Percentiles rank a stretch among this genome's conserved stretches.
phyloP scores from a whole-genome alignment of 805 yeast species.

The Candida quercuum region DNA sequence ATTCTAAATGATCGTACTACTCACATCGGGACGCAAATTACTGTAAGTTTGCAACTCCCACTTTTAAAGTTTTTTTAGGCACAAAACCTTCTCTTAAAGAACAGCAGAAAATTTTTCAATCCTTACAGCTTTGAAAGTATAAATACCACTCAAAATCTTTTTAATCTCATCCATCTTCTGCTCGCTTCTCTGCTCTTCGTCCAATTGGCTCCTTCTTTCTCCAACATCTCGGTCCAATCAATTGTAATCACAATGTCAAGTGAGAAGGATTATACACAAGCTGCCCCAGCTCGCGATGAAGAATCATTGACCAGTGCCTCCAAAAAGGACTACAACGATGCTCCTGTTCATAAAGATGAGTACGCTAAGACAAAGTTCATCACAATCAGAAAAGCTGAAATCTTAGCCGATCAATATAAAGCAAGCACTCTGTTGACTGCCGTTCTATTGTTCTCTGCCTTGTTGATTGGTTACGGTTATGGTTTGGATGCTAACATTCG shows the following conservation, averaged over 20 bases:
- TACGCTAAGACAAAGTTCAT: constrained; percentile 27
- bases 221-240: not conserved
- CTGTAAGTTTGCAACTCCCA: no score
- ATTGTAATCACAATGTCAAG: not conserved
- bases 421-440: constrained; percentile 27
- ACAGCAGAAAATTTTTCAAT: no score
- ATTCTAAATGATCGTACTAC: no score
- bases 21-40: no score
- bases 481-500: constrained; percentile 49
- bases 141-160: no score
- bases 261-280: not conserved
- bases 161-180: no score
- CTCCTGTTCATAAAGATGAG: constrained; percentile 3
- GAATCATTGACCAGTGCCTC: not conserved
- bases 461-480: constrained; percentile 48
- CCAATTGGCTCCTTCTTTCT: no score
- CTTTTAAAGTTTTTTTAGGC: no score
- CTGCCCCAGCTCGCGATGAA: not conserved
- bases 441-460: constrained; percentile 37
- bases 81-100: no score
- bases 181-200: no score
- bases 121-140: no score
- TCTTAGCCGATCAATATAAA: constrained; percentile 40
- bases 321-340: not conserved
- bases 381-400: constrained; percentile 46